Percentiles rank a stretch among this genome's conserved stretches.
phyloP scores from a whole-genome alignment of 1,284 basidiomycete species.

The Sporisorium sorghi region DNA sequence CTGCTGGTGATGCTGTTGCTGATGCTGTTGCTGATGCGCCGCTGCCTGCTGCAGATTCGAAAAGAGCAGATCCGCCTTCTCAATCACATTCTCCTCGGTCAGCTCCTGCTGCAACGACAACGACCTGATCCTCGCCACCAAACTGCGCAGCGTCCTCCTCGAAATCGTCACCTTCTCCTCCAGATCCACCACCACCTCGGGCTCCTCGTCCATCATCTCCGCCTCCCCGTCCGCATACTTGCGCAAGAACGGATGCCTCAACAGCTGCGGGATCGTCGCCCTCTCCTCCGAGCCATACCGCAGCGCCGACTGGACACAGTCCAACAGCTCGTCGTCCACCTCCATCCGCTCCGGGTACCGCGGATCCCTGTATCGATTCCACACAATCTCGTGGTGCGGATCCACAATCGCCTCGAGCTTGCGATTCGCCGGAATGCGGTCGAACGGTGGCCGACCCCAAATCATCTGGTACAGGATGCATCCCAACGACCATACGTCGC shows the following conservation, averaged over 20 bases:
- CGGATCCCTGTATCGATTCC: slow-evolving; percentile 77
- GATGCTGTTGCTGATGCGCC: slow-evolving; percentile 21
- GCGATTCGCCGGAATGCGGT: slow-evolving; percentile 85
- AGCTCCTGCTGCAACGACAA: slow-evolving; percentile 57
- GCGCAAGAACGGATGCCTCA: slow-evolving; percentile 71
- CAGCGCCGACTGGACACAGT: slow-evolving; percentile 81
- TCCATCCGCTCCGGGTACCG: slow-evolving; percentile 70
- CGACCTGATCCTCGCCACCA: slow-evolving; percentile 54
- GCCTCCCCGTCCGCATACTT: slow-evolving; percentile 22
- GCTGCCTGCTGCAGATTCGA: slow-evolving; percentile 40
- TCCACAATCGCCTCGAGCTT: slow-evolving; percentile 91
- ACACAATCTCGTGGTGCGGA: slow-evolving; percentile 78
- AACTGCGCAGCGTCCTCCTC: slow-evolving; percentile 45
- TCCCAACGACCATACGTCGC: slow-evolving; percentile 95
- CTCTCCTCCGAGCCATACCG: slow-evolving; percentile 80
- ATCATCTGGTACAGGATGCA: slow-evolving; percentile 98
- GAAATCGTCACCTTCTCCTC: slow-evolving; percentile 54
- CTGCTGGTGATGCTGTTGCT: slow-evolving; percentile 24
- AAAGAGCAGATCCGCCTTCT: slow-evolving; percentile 56
- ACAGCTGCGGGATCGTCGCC: slow-evolving; percentile 79
- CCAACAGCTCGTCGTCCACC: slow-evolving; percentile 79
- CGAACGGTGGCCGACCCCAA: slow-evolving; percentile 89
- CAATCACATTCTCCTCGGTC: slow-evolving; percentile 57
- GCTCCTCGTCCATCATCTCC: slow-evolving; percentile 18
- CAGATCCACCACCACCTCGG: slow-evolving; percentile 20